phyloP scores from a whole-genome alignment of 768 basidiomycete species.

The Hygrophorus russula region DNA sequence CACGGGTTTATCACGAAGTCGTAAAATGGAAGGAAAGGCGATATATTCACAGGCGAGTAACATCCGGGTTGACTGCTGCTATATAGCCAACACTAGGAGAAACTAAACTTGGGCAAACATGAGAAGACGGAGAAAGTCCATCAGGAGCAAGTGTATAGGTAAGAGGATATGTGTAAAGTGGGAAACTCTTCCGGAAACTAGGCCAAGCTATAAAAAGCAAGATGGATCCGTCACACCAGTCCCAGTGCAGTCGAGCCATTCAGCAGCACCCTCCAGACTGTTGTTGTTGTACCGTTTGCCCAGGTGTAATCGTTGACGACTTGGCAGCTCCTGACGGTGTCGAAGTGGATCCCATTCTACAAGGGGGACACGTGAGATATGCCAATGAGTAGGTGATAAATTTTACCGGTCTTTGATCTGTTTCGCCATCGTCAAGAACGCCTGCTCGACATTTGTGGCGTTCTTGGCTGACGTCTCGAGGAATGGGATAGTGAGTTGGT shows the following conservation, averaged over 20 bases:
- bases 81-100: too few relatives aligned
- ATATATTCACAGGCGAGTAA: too few relatives aligned
- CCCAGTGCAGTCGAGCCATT: slow-evolving; percentile 13
- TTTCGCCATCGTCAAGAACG: slow-evolving; percentile 98
- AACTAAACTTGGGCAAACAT: slow-evolving; percentile 1
- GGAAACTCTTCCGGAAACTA: slow-evolving; percentile 12
- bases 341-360: slow-evolving; percentile 77
- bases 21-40: too few relatives aligned
- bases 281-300: slow-evolving; percentile 74
- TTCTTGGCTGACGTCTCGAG: slow-evolving; percentile 99
- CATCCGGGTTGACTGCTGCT: too few relatives aligned
- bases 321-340: slow-evolving; percentile 67
- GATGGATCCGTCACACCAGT: not conserved
- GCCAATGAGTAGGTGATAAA: not conserved
- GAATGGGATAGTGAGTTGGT: slow-evolving; percentile 89
- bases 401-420: slow-evolving; percentile 82
- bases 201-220: slow-evolving; percentile 3
- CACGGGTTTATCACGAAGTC: not conserved
- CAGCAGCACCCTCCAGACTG: slow-evolving; percentile 72
- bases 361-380: slow-evolving; percentile 1
- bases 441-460: slow-evolving; percentile 97
- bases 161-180: slow-evolving; percentile 10
- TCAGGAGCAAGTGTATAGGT: slow-evolving; percentile 1
- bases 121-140: not conserved
- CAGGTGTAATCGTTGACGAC: slow-evolving; percentile 74